phyloP scores from a whole-genome alignment of 805 yeast genomes.

The Myxozyma mucilagina region DNA sequence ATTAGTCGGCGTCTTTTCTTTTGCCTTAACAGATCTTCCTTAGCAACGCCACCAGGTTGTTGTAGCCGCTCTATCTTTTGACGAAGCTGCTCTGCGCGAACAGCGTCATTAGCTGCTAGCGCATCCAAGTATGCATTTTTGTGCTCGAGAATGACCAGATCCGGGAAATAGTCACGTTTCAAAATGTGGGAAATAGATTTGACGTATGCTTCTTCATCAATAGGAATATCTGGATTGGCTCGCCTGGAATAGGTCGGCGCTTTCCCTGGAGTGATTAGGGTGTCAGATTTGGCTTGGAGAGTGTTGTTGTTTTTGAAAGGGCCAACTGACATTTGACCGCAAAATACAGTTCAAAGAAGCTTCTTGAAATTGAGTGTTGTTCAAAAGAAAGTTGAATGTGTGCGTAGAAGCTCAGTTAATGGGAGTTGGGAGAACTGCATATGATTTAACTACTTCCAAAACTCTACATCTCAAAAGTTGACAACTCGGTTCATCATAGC shows the following conservation, averaged over 20 bases:
- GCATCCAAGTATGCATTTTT: conserved; percentile 24
- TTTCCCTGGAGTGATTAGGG: not conserved
- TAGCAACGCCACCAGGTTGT: conserved; percentile 14
- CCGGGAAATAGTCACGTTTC: conserved; percentile 35
- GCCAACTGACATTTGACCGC: too few species aligned
- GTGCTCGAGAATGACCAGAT: conserved; percentile 13
- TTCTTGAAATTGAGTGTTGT: too few species aligned
- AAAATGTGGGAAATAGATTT: conserved; percentile 33
- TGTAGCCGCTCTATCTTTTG: conserved; percentile 13
- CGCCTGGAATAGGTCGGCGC: conserved; percentile 9
- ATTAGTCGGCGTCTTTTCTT: not conserved
- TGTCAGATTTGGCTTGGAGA: not conserved
- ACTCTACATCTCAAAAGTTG: too few species aligned
- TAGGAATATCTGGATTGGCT: conserved; percentile 18
- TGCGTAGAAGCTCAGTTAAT: too few species aligned
- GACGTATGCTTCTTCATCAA: conserved; percentile 38
- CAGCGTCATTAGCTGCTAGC: conserved; percentile 4
- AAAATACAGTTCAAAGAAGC: too few species aligned
- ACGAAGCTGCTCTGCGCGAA: conserved; percentile 4
- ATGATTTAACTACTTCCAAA: too few species aligned
- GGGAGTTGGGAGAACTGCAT: too few species aligned
- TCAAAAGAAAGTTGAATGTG: too few species aligned
- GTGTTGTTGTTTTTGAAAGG: too few species aligned
- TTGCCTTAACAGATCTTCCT: conserved; percentile 1
- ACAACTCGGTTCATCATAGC: too few species aligned